These are phyloP conservation scores for Udeniomyces megalosporus DNA, from an alignment of 768 basidiomycete genomes.

Conservation along the genomic window DNA sequence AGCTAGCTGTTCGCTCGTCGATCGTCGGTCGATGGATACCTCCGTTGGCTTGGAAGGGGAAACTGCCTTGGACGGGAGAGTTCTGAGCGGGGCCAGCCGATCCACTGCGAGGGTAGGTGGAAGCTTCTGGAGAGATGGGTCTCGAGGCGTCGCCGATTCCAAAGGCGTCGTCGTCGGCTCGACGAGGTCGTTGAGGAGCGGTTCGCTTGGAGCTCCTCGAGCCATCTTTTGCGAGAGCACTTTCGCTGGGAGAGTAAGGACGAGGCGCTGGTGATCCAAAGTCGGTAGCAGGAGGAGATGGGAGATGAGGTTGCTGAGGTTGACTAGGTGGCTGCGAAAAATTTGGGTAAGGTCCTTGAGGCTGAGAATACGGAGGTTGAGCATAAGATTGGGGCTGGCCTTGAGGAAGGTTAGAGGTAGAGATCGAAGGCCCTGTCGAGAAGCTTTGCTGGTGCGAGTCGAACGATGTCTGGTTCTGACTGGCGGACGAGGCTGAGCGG, in stretches of 20 bases:
- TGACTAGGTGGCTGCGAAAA: neutral
- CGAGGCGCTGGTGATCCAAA: neutral
- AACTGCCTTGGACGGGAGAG: conserved; percentile 18
- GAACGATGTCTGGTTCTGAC: neutral
- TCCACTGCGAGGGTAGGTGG: conserved; percentile 10
- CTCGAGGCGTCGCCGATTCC: conserved; percentile 28
- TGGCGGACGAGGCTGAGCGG: conserved; percentile 7
- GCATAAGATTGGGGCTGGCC: neutral
- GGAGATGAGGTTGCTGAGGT: neutral
- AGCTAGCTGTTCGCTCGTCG: too few species aligned
- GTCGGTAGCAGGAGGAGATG: neutral
- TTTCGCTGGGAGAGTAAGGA: neutral
- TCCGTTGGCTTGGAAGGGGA: neutral
- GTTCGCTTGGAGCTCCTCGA: neutral
- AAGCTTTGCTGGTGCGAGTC: neutral
- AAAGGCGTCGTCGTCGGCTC: conserved; percentile 24
- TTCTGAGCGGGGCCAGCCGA: neutral
- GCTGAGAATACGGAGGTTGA: too few species aligned
- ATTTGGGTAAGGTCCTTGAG: too few species aligned
- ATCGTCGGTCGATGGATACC: too few species aligned
- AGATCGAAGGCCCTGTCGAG: neutral
- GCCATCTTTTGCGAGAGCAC: neutral
- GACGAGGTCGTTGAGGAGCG: conserved; percentile 28
- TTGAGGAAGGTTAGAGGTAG: neutral
- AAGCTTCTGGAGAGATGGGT: conserved; percentile 46